Evolutionary conservation across 2,329 filamentous ascomycete genomes (phyloP), one percentile per base, ranked within the genome.

Genomic region (Colletotrichum sp.): DNA sequence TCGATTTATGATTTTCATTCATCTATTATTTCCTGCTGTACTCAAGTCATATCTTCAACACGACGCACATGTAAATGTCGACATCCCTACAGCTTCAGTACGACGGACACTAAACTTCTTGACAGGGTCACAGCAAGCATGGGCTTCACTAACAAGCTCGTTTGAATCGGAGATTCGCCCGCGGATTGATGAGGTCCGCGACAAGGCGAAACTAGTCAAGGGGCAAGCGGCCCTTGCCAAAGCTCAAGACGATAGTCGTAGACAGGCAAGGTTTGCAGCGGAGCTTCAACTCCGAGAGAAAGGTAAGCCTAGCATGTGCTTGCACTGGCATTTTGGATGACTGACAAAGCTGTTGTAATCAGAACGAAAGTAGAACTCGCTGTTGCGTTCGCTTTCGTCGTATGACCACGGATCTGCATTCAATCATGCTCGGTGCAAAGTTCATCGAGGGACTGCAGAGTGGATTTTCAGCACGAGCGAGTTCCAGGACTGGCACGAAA

Each of bases 401-500:
- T 16, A 18, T 6, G 0, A 62, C 0, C 21, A 62, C 1, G 13
- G 0, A 3, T 0, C 58, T 9, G 33, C 13, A 6, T 62, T 62
- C 12, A 62, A 2, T 2, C 2, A 29, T 0, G 58, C 33, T 0
- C 31, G 13, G 7, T 2, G 0, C 0, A 3, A 36, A 27, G 8
- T 6, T 0, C 58, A 62, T 15, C 21, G 8, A 0, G 58, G 58
- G 4, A 62, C 58, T 1, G 58, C 58, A 15, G 58, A 62, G n/a
- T 62, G 58, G 58, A 12, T 62, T 16, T 62, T 62, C 21, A 15
- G 8, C 4, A 38, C 33, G 6, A 0, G 5, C 6, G 2, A 36
- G 7, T 62, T 27, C 0, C 11, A 7, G 8, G n/a, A 27, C 3
- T 62, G 58, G 58, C 1, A 0, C 1, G 31, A 38, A 12, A 1